Conservation (phyloP, 257 asterid species). For the Capsicum rhomboideum region DNA sequence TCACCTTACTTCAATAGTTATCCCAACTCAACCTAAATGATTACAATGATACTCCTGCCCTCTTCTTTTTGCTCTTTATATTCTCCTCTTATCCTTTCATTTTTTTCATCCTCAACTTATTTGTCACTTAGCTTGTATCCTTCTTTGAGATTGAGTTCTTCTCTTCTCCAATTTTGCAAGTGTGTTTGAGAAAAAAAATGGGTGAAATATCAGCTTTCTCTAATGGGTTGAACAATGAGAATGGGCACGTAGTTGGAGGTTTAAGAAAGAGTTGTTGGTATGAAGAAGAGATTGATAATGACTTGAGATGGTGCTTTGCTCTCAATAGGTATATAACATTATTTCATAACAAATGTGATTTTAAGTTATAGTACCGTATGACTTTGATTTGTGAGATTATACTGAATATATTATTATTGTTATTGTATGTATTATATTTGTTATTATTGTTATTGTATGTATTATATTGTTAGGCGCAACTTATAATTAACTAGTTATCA, state of each 20-base stretch:
- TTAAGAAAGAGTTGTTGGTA: constrained; percentile 97
- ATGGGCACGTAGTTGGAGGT: constrained; percentile 26
- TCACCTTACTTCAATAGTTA: background rate
- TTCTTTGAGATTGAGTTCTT: background rate
- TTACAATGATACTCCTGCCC: constrained; percentile 9
- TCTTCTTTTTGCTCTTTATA: constrained; percentile 22
- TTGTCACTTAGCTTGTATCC: background rate
- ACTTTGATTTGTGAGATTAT: background rate
- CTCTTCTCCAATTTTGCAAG: background rate
- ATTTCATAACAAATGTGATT: no score
- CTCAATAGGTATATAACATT: constrained; percentile 72
- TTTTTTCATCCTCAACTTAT: constrained; percentile 14
- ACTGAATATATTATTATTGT: no score
- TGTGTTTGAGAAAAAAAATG: constrained; percentile 29
- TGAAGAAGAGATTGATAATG: constrained; percentile 94
- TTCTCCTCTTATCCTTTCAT: constrained; percentile 10
- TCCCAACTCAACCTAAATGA: constrained; percentile 16
- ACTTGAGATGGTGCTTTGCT: constrained; percentile 94
- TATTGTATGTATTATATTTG: background rate
- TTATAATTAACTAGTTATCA: background rate
- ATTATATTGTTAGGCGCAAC: background rate
- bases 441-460: background rate
- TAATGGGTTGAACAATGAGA: constrained; percentile 22
- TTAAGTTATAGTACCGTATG: no score
- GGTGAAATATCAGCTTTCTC: constrained; percentile 56